phyloP scores from a whole-genome alignment of 192 early-diverging fungal species.

The Chytriomyces sp. region DNA sequence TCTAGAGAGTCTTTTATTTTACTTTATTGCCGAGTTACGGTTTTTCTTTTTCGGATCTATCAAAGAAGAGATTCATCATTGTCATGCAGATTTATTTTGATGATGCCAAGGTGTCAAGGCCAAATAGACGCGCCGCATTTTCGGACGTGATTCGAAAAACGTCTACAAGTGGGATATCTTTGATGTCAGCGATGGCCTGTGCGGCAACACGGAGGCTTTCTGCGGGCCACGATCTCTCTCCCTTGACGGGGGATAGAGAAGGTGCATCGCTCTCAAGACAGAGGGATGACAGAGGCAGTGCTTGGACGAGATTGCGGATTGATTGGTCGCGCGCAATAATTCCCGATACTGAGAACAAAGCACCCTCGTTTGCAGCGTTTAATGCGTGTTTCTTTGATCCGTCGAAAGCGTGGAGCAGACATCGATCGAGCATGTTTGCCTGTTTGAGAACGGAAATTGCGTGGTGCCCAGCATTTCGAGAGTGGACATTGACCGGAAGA shows the following conservation, averaged over 20 bases:
- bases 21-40: too few relatives aligned
- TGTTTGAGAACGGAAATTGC: conserved; percentile 47
- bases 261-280: conserved; percentile 62
- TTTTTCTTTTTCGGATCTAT: too few relatives aligned
- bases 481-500: conserved; percentile 56
- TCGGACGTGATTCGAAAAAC: conserved; percentile 44
- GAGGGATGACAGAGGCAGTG: conserved; percentile 41
- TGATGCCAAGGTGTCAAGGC: background rate
- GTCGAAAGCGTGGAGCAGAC: conserved; percentile 59
- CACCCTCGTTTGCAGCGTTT: conserved; percentile 38
- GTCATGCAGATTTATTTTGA: too few relatives aligned
- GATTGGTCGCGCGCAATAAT: conserved; percentile 35
- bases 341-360: conserved; percentile 47
- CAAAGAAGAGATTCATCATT: too few relatives aligned
- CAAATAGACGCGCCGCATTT: conserved; percentile 47
- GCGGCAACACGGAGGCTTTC: conserved; percentile 34
- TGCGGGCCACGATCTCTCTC: conserved; percentile 35
- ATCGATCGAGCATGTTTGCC: conserved; percentile 24
- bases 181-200: conserved; percentile 42
- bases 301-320: conserved; percentile 42
- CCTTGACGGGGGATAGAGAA: conserved; percentile 48
- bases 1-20: too few relatives aligned
- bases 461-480: conserved; percentile 58
- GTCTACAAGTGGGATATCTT: conserved; percentile 38
- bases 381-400: conserved; percentile 47